Evolutionary conservation across 805 yeast species (phyloP), one percentile per base, ranked within the genome.

Genomic region (Nakazawaea ishiwadae): DNA sequence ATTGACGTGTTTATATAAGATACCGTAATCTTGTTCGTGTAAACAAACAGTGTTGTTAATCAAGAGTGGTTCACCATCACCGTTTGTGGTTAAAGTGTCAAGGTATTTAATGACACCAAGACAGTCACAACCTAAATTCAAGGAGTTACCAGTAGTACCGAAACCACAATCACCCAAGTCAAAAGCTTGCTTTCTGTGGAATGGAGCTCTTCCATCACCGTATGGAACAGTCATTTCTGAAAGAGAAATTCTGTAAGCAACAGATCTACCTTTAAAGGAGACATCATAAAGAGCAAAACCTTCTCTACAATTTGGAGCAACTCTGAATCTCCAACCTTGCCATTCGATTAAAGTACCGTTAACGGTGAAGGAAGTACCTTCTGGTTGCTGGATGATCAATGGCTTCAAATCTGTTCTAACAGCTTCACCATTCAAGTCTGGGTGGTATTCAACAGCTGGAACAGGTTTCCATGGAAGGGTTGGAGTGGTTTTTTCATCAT

Each of bases 171-270:
- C 93, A 60, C 93, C 93, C 56, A 84, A 71, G 63, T 84, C 93
- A 51, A 84, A 84, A 27, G 93, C 93, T 68, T 83, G 90, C 67
- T 85, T 84, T 73, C 91, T 77, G 65, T 83, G 89, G 68, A 72
- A 81, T 49, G 93, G 93, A 34, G 80, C 79, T 64, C 90, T 74
- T 55, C 90, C 88, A 60, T 84, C 91, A 60, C 87, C 89, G 56
- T 85, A 84, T 26, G 93, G 93, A 48, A 85, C 95, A 29, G 91
- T 84, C 95, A 85, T 84, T 64, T 84, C 95, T 40, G 84, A 77
- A 50, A 84, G 62, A 3, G 89, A 72, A 37, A 83, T 61, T 68
- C 93, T 74, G 72, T 84, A 84, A 56, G 84, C 75, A 33, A 79
- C 65, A 38, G 84, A 81, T 64, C 93, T 77, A 39, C 90, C 91